Percentiles rank a stretch among this genome's conserved stretches.
Evolutionary conservation across 106 monocot species (phyloP).

Genomic region (Dioscorea zingiberensis): DNA sequence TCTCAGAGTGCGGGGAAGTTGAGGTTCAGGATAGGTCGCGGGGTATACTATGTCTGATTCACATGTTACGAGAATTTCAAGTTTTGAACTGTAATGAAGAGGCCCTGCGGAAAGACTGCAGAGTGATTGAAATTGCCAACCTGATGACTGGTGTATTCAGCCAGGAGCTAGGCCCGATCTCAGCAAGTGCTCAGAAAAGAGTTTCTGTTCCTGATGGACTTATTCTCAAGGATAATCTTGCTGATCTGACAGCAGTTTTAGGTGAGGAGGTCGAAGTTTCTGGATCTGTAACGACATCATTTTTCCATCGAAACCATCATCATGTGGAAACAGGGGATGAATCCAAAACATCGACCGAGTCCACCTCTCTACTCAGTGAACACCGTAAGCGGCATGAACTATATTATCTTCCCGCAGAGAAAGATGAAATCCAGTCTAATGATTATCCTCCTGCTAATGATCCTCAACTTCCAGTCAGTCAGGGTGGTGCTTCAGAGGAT

Average conservation of each 20-base stretch:
- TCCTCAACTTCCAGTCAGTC: slow-evolving; percentile 7
- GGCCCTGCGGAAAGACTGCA: slow-evolving; percentile 14
- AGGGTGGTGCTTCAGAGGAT: slow-evolving; percentile 23
- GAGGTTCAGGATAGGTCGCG: slow-evolving; percentile 70
- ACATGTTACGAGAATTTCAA: slow-evolving; percentile 30
- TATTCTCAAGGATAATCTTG: slow-evolving; percentile 65
- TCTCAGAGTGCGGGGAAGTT: slow-evolving; percentile 57
- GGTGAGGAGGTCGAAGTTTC: slow-evolving; percentile 21
- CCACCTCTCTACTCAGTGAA: slow-evolving; percentile 58
- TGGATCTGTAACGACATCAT: slow-evolving; percentile 21
- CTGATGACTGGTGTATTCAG: slow-evolving; percentile 39
- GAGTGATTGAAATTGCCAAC: slow-evolving; percentile 25
- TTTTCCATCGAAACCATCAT: slow-evolving; percentile 25
- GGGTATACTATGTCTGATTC: slow-evolving; percentile 71
- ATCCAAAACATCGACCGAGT: slow-evolving; percentile 18
- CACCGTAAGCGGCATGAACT: slow-evolving; percentile 81
- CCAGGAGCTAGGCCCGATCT: slow-evolving; percentile 71
- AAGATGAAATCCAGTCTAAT: slow-evolving; percentile 35
- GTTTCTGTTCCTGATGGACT: slow-evolving; percentile 60
- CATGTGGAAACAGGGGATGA: slow-evolving; percentile 22
- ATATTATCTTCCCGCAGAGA: slow-evolving; percentile 71
- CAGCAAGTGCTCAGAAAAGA: slow-evolving; percentile 44
- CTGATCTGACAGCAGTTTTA: slow-evolving; percentile 44
- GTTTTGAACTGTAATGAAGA: slow-evolving; percentile 15
- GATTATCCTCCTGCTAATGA: slow-evolving; percentile 73